phyloP scores from a whole-genome alignment of 768 basidiomycete genomes.

The Agaricus bisporus region DNA sequence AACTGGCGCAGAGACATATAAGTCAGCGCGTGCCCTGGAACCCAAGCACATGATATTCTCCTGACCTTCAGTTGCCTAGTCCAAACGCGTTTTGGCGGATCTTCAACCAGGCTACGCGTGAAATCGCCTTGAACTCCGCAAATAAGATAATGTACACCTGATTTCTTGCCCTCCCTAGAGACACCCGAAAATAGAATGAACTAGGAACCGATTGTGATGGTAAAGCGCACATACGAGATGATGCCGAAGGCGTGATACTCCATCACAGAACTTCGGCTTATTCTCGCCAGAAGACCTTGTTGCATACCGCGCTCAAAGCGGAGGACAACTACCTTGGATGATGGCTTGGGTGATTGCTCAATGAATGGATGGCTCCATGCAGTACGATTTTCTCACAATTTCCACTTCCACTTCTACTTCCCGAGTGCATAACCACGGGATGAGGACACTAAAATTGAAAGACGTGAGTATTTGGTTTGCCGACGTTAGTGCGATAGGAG shows the following conservation, averaged over 20 bases:
- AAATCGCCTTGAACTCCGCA: slow-evolving; percentile 86
- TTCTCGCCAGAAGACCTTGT: slow-evolving; percentile 73
- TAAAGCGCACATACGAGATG: slow-evolving; percentile 50
- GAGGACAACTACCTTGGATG: slow-evolving; percentile 73
- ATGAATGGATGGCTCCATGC: background rate
- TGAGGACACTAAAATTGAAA: slow-evolving; percentile 41
- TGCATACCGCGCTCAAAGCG: slow-evolving; percentile 85
- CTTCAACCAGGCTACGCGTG: slow-evolving; percentile 63
- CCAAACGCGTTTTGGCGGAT: slow-evolving; percentile 71
- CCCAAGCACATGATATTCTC: background rate
- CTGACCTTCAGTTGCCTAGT: slow-evolving; percentile 74
- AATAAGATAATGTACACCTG: slow-evolving; percentile 76
- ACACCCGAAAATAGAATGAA: background rate
- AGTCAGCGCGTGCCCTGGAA: background rate
- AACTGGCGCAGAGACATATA: slow-evolving; percentile 35
- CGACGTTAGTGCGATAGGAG: background rate
- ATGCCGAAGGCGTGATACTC: slow-evolving; percentile 87
- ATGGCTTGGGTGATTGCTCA: slow-evolving; percentile 43
- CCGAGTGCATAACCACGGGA: slow-evolving; percentile 75
- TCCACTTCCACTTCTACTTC: slow-evolving; percentile 75
- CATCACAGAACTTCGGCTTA: slow-evolving; percentile 69
- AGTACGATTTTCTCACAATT: slow-evolving; percentile 42
- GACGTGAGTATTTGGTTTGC: background rate
- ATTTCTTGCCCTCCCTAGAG: slow-evolving; percentile 60
- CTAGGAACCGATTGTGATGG: background rate